Conservation (phyloP, 2,329 filamentous ascomycete genomes). For the Fusarium humuli region DNA sequence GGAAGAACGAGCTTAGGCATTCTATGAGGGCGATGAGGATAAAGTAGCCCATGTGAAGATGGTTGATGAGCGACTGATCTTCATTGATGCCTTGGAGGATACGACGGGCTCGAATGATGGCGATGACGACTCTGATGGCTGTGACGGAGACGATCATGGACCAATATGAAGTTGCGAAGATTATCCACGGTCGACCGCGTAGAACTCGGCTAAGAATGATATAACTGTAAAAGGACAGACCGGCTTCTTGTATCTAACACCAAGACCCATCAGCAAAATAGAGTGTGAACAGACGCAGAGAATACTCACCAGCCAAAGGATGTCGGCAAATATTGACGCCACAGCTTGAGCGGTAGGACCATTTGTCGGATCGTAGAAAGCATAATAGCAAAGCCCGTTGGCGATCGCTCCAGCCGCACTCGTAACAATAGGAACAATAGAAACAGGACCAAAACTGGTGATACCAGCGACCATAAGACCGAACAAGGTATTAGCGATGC, state of each 20-base stretch:
- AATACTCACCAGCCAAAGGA: constrained; percentile 55
- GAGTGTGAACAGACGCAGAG: fast-evolving
- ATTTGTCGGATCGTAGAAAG: constrained; percentile 51
- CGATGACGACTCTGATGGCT: constrained; percentile 59
- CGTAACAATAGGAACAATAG: constrained; percentile 55
- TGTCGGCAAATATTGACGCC: constrained; percentile 55
- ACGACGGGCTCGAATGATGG: constrained; percentile 47
- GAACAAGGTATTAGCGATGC: constrained; percentile 55
- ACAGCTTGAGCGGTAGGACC: constrained; percentile 44
- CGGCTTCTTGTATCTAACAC: constrained; percentile 58
- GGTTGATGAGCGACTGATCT: constrained; percentile 51
- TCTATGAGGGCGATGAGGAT: constrained; percentile 56
- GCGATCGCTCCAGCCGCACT: constrained; percentile 55
- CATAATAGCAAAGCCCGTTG: constrained; percentile 58
- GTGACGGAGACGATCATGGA: constrained; percentile 65
- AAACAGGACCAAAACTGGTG: constrained; percentile 53
- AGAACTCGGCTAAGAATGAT: constrained; percentile 65
- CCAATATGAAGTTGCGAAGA: constrained; percentile 67
- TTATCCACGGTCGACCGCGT: constrained; percentile 53
- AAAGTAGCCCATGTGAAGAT: constrained; percentile 58
- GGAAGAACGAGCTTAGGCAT: constrained; percentile 54
- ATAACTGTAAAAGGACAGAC: constrained; percentile 62
- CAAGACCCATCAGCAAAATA: not conserved
- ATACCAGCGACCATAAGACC: constrained; percentile 55
- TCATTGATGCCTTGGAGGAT: constrained; percentile 44